Evolutionary conservation across 306 rosid species (phyloP).

Genomic region (Oxytropis ochrocephala): DNA sequence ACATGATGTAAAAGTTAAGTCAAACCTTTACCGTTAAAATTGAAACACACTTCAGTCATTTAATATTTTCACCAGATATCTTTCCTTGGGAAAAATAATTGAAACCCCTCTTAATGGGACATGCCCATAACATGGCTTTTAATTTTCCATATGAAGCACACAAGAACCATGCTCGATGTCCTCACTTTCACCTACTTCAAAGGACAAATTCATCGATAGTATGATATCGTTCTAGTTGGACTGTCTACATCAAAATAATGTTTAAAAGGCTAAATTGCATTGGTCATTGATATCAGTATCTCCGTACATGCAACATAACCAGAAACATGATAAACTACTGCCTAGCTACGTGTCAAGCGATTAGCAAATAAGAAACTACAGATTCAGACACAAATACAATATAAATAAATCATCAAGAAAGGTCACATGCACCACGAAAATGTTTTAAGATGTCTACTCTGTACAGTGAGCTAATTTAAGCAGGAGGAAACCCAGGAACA

Average conservation of each 20-base stretch:
- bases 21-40: neutral
- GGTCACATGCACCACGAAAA: neutral
- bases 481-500: neutral
- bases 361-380: neutral
- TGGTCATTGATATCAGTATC: neutral
- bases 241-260: conserved; percentile 20
- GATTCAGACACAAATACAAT: neutral
- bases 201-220: conserved; percentile 12
- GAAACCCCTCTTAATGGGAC: neutral
- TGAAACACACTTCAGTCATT: neutral
- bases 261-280: neutral
- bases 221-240: conserved; percentile 8
- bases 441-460: neutral
- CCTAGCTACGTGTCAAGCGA: neutral
- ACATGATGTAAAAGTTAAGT: neutral
- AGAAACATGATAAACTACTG: neutral
- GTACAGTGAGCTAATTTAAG: neutral
- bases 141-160: neutral
- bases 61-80: neutral
- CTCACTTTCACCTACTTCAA: neutral
- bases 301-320: neutral
- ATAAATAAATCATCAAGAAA: neutral
- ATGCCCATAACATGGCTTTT: neutral
- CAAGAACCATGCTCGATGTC: conserved; percentile 8
- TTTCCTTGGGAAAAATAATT: neutral